phyloP scores from a whole-genome alignment of 2,329 filamentous ascomycete species.

The Colletotrichum sp. region DNA sequence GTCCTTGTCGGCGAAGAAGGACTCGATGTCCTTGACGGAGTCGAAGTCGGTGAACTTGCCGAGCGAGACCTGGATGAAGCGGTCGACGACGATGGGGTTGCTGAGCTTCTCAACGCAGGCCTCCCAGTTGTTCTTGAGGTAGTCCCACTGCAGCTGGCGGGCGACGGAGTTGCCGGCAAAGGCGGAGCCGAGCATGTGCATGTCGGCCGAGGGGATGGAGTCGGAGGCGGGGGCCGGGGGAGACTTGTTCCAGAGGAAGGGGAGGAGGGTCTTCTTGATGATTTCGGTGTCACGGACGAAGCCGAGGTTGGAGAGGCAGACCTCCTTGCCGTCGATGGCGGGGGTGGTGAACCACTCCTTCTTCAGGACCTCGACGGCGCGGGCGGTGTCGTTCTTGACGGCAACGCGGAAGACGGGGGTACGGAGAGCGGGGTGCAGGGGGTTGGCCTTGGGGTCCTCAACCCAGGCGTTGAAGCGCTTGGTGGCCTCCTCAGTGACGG shows the following conservation, averaged over 20 bases:
- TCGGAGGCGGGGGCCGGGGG: constrained; percentile 54
- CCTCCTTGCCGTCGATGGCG: constrained; percentile 90
- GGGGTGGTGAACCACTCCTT: constrained; percentile 84
- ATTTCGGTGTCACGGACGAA: constrained; percentile 72
- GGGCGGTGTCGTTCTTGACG: constrained; percentile 72
- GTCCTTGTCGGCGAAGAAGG: constrained; percentile 88
- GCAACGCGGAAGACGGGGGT: constrained; percentile 80
- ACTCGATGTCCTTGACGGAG: constrained; percentile 76
- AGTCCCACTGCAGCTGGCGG: constrained; percentile 82
- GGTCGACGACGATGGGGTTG: constrained; percentile 89
- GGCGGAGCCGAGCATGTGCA: constrained; percentile 79
- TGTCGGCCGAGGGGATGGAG: constrained; percentile 83
- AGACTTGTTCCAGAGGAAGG: constrained; percentile 77
- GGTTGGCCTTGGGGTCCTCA: constrained; percentile 67
- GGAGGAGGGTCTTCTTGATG: constrained; percentile 69
- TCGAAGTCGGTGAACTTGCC: constrained; percentile 77
- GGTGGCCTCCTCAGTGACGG: constrained; percentile 73
- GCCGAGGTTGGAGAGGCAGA: constrained; percentile 79
- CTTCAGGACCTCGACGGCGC: constrained; percentile 76
- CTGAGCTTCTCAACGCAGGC: constrained; percentile 73
- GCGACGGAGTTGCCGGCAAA: constrained; percentile 76
- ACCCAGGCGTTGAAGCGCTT: constrained; percentile 83
- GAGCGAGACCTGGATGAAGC: constrained; percentile 81
- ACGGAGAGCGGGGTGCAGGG: constrained; percentile 83
- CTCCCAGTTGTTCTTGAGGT: constrained; percentile 84